Conservation (phyloP, 2,329 filamentous ascomycete genomes). For the Curvularia lunata region DNA sequence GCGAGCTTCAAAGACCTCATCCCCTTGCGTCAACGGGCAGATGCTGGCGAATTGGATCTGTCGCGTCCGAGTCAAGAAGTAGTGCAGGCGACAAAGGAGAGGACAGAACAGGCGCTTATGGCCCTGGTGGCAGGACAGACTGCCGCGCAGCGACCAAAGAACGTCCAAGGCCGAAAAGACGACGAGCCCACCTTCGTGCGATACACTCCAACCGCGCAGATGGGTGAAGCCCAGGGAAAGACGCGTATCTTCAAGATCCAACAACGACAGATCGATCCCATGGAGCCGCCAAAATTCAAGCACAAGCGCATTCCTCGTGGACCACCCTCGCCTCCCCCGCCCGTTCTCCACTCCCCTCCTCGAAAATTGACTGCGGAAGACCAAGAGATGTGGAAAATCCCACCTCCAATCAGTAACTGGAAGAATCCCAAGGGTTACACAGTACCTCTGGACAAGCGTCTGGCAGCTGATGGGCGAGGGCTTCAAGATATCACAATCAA, state of each 20-base stretch:
- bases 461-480: slow-evolving; percentile 90
- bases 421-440: slow-evolving; percentile 99
- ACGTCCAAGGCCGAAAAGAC: slow-evolving; percentile 79
- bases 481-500: slow-evolving; percentile 95
- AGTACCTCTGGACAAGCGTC: slow-evolving; percentile 90
- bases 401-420: slow-evolving; percentile 94
- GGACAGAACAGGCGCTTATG: slow-evolving; percentile 85
- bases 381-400: slow-evolving; percentile 94
- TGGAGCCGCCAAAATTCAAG: slow-evolving; percentile 98
- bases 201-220: slow-evolving; percentile 95
- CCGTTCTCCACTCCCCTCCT: slow-evolving; percentile 92
- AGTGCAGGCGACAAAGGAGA: slow-evolving; percentile 81
- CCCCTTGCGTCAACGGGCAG: slow-evolving; percentile 87
- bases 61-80: slow-evolving; percentile 84
- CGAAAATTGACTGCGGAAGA: slow-evolving; percentile 95
- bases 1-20: slow-evolving; percentile 97
- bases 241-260: slow-evolving; percentile 99
- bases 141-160: slow-evolving; percentile 94
- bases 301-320: slow-evolving; percentile 97
- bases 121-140: slow-evolving; percentile 83
- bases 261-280: slow-evolving; percentile 88
- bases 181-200: slow-evolving; percentile 91
- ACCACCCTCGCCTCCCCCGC: slow-evolving; percentile 88
- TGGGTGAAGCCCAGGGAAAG: slow-evolving; percentile 85
- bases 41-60: slow-evolving; percentile 89